Evolutionary conservation across 2,329 filamentous ascomycete species (phyloP), one percentile per base, ranked within the genome.

Genomic region (Epichloe festucae): DNA sequence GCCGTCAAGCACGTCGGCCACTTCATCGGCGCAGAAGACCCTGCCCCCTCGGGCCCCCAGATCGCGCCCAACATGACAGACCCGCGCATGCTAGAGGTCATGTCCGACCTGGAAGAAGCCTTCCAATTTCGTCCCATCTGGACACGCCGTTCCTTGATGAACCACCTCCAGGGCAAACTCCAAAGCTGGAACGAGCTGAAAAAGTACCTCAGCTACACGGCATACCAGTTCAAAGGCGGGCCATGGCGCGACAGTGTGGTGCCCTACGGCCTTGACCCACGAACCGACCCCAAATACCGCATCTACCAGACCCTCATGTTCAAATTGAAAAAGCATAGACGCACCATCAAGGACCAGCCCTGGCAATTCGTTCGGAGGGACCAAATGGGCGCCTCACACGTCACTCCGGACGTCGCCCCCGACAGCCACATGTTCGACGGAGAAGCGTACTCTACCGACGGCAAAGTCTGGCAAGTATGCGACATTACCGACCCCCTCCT

Each of bases 401-500:
- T 64, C 52, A 64, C 67, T 36, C 57, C 65, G 10, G 69, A 70
- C 44, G 68, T 70, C 23, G 64, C 70, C 36, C 67, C 66, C 19
- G 65, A 71, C 34, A 83, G 75, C 50, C 90, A 97, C 65, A 72
- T 91, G 1, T 97, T 96, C 66, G 88, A 94, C 55, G 91, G 91
- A 46, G 74, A 81, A 53, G 77, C 76, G 2, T 80, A 91, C 51
- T 80, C 81, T 15, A 78, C 79, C 1, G 89, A 95, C 61, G 89
- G 89, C 40, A 93, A 93, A 61, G 84, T 93, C 48, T 98, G 89
- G 85, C 93, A 97, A 72, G 78, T 94, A 27, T 95, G 89, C 69
- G 93, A 98, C 65, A 84, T 97, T 51, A 85, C 81, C 0, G 91
- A 97, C 60, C 87, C 89, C 0, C 63, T 90, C 1, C 73, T 97